Base-by-base conservation (phyloP, 495 filamentous ascomycete species). In the Neurospora terricola region DNA sequence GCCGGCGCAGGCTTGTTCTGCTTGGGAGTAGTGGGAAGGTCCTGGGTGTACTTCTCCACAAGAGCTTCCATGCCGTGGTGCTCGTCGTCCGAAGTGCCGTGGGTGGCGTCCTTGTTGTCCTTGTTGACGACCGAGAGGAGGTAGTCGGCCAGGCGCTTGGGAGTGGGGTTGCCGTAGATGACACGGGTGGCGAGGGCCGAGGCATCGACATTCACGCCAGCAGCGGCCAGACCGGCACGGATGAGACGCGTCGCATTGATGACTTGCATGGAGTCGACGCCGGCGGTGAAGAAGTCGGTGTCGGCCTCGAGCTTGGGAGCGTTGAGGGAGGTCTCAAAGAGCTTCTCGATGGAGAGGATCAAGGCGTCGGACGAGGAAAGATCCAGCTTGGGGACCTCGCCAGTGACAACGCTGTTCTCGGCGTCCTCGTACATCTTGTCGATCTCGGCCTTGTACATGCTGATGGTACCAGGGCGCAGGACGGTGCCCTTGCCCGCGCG, bases 401-500 rank as follows among this genome's bases (percentile, higher is more conserved):
- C 75, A 11, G 54, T 66, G 27, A 5, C 27, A 66, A 3, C 14
- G 12, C 12, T 27, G 14, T 66, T 36, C 54, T 66, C 54, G 11
- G 71, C 80, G 1, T 74, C 69, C 36, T 78, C 70, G 70, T 88
- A 90, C 7, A 89, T 75, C 11, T 78, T 75, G 37, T 88, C 82
- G 70, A 91, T 87, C 73, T 89, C 87, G 5, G 83, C 77, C 45
- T 81, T 75, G 75, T 90, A 91, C 69, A 86, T 74, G 54, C 83
- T 81, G 1, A 86, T 48, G 1, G 86, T 86, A 12, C 75, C 72
- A 9, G 80, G 79, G 8, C 88, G 82, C 76, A 87, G 83, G 3
- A 89, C 79, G 2, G 86, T 88, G 0, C 88, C 89, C 78, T 92
- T 91, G 0, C 82, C 82, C 5, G 89, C 84, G 6, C 85, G 78